These are phyloP conservation scores for Apiospora aurea DNA, from an alignment of 2,329 filamentous ascomycete genomes.

Conservation along the genomic window DNA sequence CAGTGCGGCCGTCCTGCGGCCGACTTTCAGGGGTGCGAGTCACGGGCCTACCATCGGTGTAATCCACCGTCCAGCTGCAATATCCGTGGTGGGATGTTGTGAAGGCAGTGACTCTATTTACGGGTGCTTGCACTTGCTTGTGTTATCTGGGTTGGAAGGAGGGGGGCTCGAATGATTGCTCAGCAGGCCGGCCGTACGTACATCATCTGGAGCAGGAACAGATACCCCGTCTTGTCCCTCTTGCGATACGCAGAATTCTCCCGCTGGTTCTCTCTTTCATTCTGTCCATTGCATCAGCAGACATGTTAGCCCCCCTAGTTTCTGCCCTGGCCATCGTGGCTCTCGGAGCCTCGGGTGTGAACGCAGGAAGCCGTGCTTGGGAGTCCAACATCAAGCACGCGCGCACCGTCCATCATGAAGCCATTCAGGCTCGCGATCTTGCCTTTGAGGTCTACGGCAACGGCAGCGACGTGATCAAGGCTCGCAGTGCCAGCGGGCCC, in stretches of 20 bases:
- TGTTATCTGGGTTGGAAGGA: background rate
- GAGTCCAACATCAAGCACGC: conserved; percentile 23
- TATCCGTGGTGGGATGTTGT: background rate
- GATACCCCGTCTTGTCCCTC: background rate
- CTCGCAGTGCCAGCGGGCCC: background rate
- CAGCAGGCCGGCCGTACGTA: no score
- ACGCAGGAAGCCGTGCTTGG: conserved; percentile 26
- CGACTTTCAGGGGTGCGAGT: background rate
- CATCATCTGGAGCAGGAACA: conserved; percentile 6
- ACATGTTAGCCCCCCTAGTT: background rate
- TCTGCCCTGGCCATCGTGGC: conserved; percentile 5
- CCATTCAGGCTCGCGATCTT: background rate
- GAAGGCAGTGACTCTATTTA: background rate
- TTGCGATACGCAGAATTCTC: background rate
- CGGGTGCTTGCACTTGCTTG: background rate
- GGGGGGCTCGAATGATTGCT: background rate
- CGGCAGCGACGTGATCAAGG: background rate
- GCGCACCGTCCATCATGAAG: conserved; percentile 4
- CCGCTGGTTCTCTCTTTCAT: background rate
- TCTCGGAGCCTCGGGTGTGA: background rate
- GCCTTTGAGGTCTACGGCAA: background rate
- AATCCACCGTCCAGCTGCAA: background rate
- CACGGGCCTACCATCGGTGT: background rate
- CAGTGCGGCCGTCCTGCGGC: no score
- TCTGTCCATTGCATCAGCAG: background rate